These are phyloP conservation scores for Claviceps sp. DNA, from an alignment of 2,329 filamentous ascomycete species.

Conservation along the genomic window DNA sequence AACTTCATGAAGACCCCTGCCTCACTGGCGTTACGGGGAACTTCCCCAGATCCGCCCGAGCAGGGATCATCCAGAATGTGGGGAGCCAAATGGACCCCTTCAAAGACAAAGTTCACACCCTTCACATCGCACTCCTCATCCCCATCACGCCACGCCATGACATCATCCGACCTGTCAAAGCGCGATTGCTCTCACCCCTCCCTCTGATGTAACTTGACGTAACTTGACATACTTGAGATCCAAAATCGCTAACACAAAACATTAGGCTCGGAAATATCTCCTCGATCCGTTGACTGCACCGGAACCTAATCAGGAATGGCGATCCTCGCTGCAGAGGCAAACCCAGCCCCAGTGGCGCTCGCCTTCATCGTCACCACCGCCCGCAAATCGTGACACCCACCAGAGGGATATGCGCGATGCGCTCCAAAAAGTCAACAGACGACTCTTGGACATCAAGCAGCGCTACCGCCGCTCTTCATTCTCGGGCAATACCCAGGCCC, in stretches of 20 bases:
- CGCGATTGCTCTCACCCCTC: too few relatives aligned
- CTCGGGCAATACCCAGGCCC: background rate
- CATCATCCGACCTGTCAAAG: too few relatives aligned
- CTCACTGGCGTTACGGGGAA: too few relatives aligned
- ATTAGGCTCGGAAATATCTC: constrained; percentile 50
- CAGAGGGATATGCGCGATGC: background rate
- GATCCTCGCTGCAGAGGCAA: background rate
- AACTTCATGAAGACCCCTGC: too few relatives aligned
- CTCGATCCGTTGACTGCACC: constrained; percentile 56
- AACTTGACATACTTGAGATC: too few relatives aligned
- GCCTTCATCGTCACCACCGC: background rate
- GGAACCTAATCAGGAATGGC: constrained; percentile 53
- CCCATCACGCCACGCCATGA: too few relatives aligned
- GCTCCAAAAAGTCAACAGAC: background rate
- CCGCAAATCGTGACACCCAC: background rate
- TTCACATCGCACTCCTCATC: too few relatives aligned
- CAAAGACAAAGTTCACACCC: too few relatives aligned
- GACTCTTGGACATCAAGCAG: background rate
- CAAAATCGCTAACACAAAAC: background rate
- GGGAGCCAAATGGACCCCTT: too few relatives aligned
- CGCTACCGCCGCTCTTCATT: background rate
- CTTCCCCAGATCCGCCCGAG: too few relatives aligned
- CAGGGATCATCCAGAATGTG: too few relatives aligned
- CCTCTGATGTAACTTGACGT: too few relatives aligned
- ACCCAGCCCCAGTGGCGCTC: background rate